These are phyloP conservation scores for Claviceps paspali DNA, from an alignment of 2,329 filamentous ascomycete species.

Conservation along the genomic window DNA sequence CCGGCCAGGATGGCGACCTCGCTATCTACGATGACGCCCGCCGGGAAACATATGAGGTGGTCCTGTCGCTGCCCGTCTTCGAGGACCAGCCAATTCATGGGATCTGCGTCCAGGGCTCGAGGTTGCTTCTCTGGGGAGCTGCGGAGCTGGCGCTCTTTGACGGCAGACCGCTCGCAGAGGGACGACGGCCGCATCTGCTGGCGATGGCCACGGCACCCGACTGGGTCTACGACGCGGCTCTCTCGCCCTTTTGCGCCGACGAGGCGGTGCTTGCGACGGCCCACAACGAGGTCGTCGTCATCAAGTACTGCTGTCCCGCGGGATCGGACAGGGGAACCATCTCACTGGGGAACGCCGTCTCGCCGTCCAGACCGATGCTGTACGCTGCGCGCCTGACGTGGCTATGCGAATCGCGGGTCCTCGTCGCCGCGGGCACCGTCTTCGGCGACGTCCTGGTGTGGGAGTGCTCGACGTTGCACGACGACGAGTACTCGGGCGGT, in stretches of 20 bases:
- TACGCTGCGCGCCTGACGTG: constrained; percentile 69
- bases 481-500: constrained; percentile 24
- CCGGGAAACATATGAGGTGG: constrained; percentile 2
- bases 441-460: constrained; percentile 91
- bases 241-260: constrained; percentile 28
- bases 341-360: constrained; percentile 28
- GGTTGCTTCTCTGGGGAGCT: constrained; percentile 54
- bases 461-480: constrained; percentile 41
- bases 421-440: constrained; percentile 79
- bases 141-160: constrained; percentile 33
- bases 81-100: constrained; percentile 59
- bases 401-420: constrained; percentile 39
- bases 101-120: constrained; percentile 30
- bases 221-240: constrained; percentile 59
- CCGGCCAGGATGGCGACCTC: constrained; percentile 44
- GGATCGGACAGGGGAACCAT: constrained; percentile 20
- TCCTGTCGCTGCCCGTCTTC: constrained; percentile 40
- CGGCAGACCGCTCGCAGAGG: constrained; percentile 7
- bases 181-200: constrained; percentile 7
- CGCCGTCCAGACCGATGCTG: constrained; percentile 66
- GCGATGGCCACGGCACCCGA: constrained; percentile 38
- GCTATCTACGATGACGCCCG: constrained; percentile 33
- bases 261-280: constrained; percentile 58
- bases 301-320: constrained; percentile 21
- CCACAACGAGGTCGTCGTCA: constrained; percentile 62